Evolutionary conservation across 2,329 filamentous ascomycete species (phyloP).

Genomic region (Tolypocladium pustulatum): DNA sequence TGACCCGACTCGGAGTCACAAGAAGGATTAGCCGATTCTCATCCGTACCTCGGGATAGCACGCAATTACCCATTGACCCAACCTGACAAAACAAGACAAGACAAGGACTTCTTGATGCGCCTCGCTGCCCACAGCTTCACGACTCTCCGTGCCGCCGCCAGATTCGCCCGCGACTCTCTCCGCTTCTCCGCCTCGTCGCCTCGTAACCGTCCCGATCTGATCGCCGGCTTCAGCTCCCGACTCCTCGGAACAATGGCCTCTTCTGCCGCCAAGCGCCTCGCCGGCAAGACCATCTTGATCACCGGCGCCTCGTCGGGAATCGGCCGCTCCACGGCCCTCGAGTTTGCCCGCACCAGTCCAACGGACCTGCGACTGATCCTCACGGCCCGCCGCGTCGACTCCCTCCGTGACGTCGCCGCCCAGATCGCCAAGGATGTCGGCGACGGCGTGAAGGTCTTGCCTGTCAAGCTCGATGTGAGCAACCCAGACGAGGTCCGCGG

Average conservation of each 20-base stretch:
- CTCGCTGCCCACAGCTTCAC: neutral
- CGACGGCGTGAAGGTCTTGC: constrained; percentile 68
- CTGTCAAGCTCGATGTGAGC: constrained; percentile 81
- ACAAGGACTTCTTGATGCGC: neutral
- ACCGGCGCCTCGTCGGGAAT: constrained; percentile 93
- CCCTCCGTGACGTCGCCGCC: constrained; percentile 62
- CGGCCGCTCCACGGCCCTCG: constrained; percentile 70
- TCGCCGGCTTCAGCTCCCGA: neutral
- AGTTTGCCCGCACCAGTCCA: constrained; percentile 82
- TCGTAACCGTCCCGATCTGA: neutral
- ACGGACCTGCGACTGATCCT: constrained; percentile 73
- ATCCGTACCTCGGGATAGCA: neutral
- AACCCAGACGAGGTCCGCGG: constrained; percentile 60
- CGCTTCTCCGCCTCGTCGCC: neutral
- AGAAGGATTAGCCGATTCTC: neutral
- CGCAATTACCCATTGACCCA: neutral
- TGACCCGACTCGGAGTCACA: neutral
- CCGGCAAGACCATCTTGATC: constrained; percentile 85
- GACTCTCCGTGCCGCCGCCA: neutral
- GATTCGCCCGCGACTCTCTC: neutral
- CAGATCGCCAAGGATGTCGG: constrained; percentile 71
- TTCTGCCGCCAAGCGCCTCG: constrained; percentile 69
- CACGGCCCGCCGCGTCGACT: constrained; percentile 77
- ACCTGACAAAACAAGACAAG: neutral
- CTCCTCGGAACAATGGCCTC: constrained; percentile 27